Conservation (phyloP, 176 grass and related monocot genomes). For the Triticum dicoccoides region DNA sequence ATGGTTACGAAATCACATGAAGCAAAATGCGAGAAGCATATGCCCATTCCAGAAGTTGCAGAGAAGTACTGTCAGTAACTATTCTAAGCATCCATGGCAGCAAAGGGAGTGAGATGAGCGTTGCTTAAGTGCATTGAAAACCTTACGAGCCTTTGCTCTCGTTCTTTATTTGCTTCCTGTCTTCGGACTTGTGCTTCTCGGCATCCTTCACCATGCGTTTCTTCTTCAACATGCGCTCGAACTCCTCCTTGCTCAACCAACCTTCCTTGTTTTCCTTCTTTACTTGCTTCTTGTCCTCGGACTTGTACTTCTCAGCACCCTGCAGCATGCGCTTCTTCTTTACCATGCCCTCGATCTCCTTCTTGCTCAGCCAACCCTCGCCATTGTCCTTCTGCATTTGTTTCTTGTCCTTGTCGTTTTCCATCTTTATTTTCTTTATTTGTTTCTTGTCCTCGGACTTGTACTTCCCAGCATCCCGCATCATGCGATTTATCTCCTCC, state of each 20-base stretch:
- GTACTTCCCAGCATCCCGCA: not conserved
- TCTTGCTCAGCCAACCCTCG: slow-evolving; percentile 1
- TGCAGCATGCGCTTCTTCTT: not conserved
- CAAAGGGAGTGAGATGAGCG: not conserved
- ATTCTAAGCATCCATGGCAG: not conserved
- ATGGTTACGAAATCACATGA: not conserved
- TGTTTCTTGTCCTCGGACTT: slow-evolving; percentile 1
- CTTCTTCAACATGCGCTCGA: slow-evolving; percentile 37
- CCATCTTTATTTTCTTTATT: not conserved
- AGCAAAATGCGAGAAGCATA: not conserved
- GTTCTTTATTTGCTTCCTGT: slow-evolving; percentile 16
- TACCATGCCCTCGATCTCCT: not conserved
- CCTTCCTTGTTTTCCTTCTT: not conserved
- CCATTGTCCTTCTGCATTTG: slow-evolving; percentile 3
- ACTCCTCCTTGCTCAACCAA: slow-evolving; percentile 39
- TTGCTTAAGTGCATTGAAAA: slow-evolving; percentile 26
- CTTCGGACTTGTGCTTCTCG: slow-evolving; percentile 1
- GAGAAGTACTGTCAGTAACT: not conserved
- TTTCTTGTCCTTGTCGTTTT: slow-evolving; percentile 34
- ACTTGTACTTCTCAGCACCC: not conserved
- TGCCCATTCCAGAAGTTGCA: not conserved
- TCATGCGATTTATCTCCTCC: slow-evolving; percentile 8
- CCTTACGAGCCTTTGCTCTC: slow-evolving; percentile 25
- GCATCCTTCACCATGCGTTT: not conserved
- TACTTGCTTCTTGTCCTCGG: not conserved